Evolutionary conservation across 768 basidiomycete genomes (phyloP).

Genomic region (Tulasnella sp.): DNA sequence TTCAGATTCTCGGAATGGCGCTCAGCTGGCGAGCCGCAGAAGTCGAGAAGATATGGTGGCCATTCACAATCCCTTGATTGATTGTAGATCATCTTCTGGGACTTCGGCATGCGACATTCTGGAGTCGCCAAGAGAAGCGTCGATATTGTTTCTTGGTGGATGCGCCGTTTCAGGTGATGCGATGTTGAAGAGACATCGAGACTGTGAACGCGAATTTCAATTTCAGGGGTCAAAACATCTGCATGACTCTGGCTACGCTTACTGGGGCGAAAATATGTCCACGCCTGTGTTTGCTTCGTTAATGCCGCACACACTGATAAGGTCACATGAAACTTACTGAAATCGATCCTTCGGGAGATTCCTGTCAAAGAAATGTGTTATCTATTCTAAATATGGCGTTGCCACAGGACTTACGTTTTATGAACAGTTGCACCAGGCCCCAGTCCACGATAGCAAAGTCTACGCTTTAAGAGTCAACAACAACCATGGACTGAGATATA

Average conservation of each 20-base stretch:
- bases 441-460: constrained; percentile 54
- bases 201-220: constrained; percentile 25
- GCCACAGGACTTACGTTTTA: constrained; percentile 41
- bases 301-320: not conserved
- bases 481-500: not conserved
- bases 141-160: constrained; percentile 69
- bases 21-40: constrained; percentile 50
- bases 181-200: constrained; percentile 45
- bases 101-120: constrained; percentile 44
- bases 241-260: too few species aligned
- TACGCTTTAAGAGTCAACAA: constrained; percentile 22
- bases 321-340: constrained; percentile 38
- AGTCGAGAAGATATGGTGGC: constrained; percentile 58
- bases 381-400: constrained; percentile 2
- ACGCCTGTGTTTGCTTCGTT: constrained; percentile 36
- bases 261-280: constrained; percentile 71
- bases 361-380: constrained; percentile 28
- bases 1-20: constrained; percentile 68
- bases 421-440: constrained; percentile 36
- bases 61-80: constrained; percentile 44
- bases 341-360: constrained; percentile 52
- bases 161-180: constrained; percentile 50
- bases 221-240: not conserved
- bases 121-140: constrained; percentile 49
- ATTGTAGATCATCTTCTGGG: constrained; percentile 45